Conservation (phyloP, 495 filamentous ascomycete species). For the Podospora pseudocomata region DNA sequence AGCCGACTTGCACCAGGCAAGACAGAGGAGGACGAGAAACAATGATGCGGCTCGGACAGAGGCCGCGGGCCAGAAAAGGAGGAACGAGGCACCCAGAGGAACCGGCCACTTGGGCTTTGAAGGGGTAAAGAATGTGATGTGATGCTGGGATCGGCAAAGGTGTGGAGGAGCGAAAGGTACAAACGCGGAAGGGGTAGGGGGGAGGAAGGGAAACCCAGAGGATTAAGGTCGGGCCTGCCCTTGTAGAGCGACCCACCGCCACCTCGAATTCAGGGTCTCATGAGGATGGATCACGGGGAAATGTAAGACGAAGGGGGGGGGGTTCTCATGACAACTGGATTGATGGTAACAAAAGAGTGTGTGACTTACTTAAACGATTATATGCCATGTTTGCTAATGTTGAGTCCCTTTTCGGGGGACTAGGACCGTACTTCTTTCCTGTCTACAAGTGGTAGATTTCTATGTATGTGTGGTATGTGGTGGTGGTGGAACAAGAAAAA, state of each 20-base stretch:
- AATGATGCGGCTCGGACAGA: slow-evolving; percentile 14
- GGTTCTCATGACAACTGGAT: background rate
- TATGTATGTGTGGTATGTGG: slow-evolving; percentile 6
- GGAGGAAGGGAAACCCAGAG: slow-evolving; percentile 10
- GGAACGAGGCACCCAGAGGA: slow-evolving; percentile 8
- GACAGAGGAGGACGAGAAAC: slow-evolving; percentile 18
- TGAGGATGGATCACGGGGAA: slow-evolving; percentile 5
- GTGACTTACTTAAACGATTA: slow-evolving; percentile 66
- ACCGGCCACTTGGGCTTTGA: slow-evolving; percentile 20
- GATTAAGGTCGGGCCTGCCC: slow-evolving; percentile 7
- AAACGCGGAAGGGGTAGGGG: slow-evolving; percentile 19
- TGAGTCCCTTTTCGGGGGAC: slow-evolving; percentile 11
- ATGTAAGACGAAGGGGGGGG: background rate
- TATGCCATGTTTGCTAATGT: slow-evolving; percentile 54
- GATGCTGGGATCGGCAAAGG: slow-evolving; percentile 11
- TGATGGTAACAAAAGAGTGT: slow-evolving; percentile 13
- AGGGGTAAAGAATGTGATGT: slow-evolving; percentile 19
- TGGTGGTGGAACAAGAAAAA: background rate
- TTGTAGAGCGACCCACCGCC: background rate
- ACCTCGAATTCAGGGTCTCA: slow-evolving; percentile 6
- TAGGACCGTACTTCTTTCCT: slow-evolving; percentile 8
- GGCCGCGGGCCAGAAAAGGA: slow-evolving; percentile 8
- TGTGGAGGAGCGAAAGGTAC: background rate
- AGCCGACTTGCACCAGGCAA: slow-evolving; percentile 35
- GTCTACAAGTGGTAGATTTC: slow-evolving; percentile 6